These are phyloP conservation scores for Vitis rotundifolia DNA, from an alignment of 164 flowering plant species.

Conservation along the genomic window DNA sequence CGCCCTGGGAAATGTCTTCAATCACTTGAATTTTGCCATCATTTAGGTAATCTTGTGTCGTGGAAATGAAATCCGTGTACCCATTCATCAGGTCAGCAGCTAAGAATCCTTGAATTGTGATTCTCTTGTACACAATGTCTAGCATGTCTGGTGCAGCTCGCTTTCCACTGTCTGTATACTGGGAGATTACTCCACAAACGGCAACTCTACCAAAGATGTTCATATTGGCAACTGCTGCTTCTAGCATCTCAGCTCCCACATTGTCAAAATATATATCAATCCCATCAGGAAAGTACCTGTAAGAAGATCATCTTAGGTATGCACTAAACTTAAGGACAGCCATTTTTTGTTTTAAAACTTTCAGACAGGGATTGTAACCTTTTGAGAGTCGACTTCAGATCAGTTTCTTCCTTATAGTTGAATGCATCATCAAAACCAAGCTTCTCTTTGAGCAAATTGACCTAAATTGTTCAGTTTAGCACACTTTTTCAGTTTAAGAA, in stretches of 20 bases:
- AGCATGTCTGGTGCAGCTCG: conserved; percentile 53
- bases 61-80: conserved; percentile 41
- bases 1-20: conserved; percentile 64
- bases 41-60: conserved; percentile 36
- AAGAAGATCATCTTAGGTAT: not conserved
- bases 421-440: conserved; percentile 87
- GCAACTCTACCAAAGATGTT: conserved; percentile 63
- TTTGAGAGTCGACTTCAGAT: conserved; percentile 57
- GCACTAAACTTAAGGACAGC: not conserved
- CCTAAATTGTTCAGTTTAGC: conserved; percentile 31
- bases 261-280: conserved; percentile 85
- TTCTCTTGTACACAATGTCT: conserved; percentile 56
- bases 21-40: conserved; percentile 35
- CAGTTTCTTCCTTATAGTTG: conserved; percentile 78
- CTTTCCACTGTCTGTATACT: conserved; percentile 40
- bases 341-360: not conserved
- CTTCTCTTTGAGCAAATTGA: conserved; percentile 58
- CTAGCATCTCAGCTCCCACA: conserved; percentile 76
- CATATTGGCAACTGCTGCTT: conserved; percentile 76
- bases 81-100: conserved; percentile 35
- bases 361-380: conserved; percentile 29
- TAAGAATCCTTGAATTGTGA: conserved; percentile 64
- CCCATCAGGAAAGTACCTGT: conserved; percentile 77
- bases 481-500: not conserved
- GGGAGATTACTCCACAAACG: conserved; percentile 65